Base-by-base conservation (phyloP, 2,329 filamentous ascomycete genomes). In the Aspergillus aculeatinus region DNA sequence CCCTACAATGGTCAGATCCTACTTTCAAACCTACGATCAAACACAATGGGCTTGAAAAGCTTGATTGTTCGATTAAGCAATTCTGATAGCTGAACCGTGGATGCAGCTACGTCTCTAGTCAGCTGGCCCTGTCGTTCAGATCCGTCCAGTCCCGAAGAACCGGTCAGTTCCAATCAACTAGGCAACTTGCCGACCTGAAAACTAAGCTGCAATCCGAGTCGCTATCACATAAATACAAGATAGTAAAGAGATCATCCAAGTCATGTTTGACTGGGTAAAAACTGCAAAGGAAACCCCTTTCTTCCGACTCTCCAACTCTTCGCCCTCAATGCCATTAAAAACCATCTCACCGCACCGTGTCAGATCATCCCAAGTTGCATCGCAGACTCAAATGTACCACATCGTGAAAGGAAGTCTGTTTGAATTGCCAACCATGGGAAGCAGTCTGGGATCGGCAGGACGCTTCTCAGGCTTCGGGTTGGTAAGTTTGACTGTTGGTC, bases 311-410 rank as follows among this genome's bases (percentile, higher is more conserved):
- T 29, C 27, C 27, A 29, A 29, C 27, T 16, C 33, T 16, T 12
- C 33, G 10, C 14, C 14, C 16, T 5, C 39, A n/a, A n/a, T 16
- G 39, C 39, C 39, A 9, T 44, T 16, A 19, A 7, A 7, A 19
- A 19, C 14, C 16, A n/a, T 7, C 6, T n/a, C 39, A n/a, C 39
- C 39, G 6, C 14, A 6, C 2, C 39, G 12, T 42, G 16, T 42
- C 14, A 2, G 7, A 16, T 5, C 39, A 16, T 44, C 39, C 16
- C 16, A 44, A 7, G 5, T 7, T 44, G 31, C 58, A 59, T 47
- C 27, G 23, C 7, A 50, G 12, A 44, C 9, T 51, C 69, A 77
- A 48, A 78, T 75, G 63, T 76, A 79, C 76, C 76, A 79, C 75
- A 78, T 77, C 27, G 68, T 67, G 54, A 71, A 74, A 27, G 68